phyloP scores from a whole-genome alignment of 345 rosid species.

The Aethionema arabicum region DNA sequence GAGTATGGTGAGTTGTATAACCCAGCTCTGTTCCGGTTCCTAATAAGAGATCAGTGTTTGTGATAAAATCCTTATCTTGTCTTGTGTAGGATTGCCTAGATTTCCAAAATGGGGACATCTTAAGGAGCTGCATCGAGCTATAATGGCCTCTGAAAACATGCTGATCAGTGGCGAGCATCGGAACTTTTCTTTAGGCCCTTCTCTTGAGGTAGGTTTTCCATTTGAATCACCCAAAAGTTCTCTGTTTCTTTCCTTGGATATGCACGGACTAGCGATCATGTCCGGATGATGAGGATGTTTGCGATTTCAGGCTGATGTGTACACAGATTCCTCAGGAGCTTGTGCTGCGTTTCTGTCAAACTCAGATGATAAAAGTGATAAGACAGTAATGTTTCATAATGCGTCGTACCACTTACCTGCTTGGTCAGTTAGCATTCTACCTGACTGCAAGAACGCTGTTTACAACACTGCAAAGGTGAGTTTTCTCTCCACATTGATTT shows the following conservation, averaged over 20 bases:
- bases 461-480: conserved; percentile 88
- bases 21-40: neutral
- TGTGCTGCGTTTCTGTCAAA: conserved; percentile 88
- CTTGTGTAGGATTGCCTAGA: conserved; percentile 69
- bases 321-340: conserved; percentile 57
- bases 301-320: conserved; percentile 64
- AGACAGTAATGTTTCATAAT: conserved; percentile 54
- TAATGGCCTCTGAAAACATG: conserved; percentile 68
- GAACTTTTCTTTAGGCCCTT: conserved; percentile 62
- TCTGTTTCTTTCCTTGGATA: conserved; percentile 14
- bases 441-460: conserved; percentile 78
- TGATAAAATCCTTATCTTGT: neutral
- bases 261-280: neutral
- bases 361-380: conserved; percentile 66
- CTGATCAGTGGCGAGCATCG: conserved; percentile 54
- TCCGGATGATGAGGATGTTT: conserved; percentile 29
- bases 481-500: neutral
- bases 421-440: conserved; percentile 96
- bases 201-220: conserved; percentile 55
- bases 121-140: conserved; percentile 75
- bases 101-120: conserved; percentile 98
- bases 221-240: neutral
- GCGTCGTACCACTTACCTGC: conserved; percentile 74
- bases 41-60: conserved; percentile 2
- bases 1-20: conserved; percentile 76